Evolutionary conservation across 2,329 filamentous ascomycete species (phyloP), one percentile per base, ranked within the genome.

Genomic region (Aphanoascus verrucosus): DNA sequence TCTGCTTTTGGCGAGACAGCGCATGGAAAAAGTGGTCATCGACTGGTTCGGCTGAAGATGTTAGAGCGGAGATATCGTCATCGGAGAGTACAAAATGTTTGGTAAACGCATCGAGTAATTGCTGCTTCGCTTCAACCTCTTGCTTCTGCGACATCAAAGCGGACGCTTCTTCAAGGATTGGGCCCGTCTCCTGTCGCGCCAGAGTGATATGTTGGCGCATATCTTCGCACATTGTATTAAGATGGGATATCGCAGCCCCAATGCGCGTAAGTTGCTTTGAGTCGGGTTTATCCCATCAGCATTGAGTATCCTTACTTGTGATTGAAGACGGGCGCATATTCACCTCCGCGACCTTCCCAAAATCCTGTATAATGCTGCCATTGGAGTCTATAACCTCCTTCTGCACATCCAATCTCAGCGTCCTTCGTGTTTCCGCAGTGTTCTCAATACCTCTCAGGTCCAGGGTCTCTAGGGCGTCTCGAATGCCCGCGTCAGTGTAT

Each of bases 341-440:
- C 69, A 91, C 87, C 77, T 94, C 87, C 31, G 90, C 88, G 59
- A 98, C 88, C 53, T 83, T 79, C 35, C 89, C 88, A 70, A 97
- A 97, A 65, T 95, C 88, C 52, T 81, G 77, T 55, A 97, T 82
- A 58, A 97, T 86, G 59, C 88, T 82, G 48, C 86, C 89, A 80
- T 97, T 96, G 70, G 86, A 89, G 59, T 91, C 82, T 54, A 97
- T 90, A 37, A 96, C 86, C 65, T 97, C 90, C 67, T 86, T 91
- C 66, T 97, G 89, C 1, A 94, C 77, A 65, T 94, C 83, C 1
- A 94, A 71, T 14, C 90, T 82, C 14, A 97, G 72, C 55, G 87
- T 84, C 5, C 91, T 82, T 49, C 93, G 80, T 2, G 83, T 85
- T 59, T 90, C 86, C 8, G 86, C 77, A 11, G 82, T 87, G 65